Base-by-base conservation (phyloP, 768 basidiomycete species). In the Inosperma sp. region DNA sequence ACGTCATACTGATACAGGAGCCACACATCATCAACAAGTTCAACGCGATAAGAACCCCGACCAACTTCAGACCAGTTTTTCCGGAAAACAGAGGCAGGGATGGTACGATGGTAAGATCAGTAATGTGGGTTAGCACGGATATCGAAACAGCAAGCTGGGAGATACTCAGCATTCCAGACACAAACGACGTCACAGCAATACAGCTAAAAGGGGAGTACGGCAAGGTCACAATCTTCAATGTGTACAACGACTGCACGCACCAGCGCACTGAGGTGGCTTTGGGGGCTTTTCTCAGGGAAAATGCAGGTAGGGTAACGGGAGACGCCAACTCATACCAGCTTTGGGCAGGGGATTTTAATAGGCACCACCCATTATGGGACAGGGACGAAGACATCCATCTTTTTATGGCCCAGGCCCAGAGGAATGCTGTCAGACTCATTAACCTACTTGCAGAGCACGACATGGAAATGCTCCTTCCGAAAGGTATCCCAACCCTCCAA, bases 391-490 rank as follows among this genome's bases (percentile, higher is more conserved):
- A 68, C 49, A 42, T 47, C 10, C 64, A 65, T 44, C 67, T 78
- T 0, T 69, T 75, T 56, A 73, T 66, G 0, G 16, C 10, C 0
- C 14, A 44, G 1, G 59, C 63, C 16, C 41, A 72, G 0, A 39
- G 56, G 1, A 50, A 46, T 0, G 64, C 68, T 0, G 53, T 66
- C 12, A 47, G 21, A 0, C 62, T 76, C 0, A 56, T 75, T 0
- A 46, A 64, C 6, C 19, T 68, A 3, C 8, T 70, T 0, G 52
- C 52, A 0, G 55, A 57, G 0, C 49, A 64, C 49, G 54, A 60
- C 1, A 62, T 80, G 58, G 2, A 46, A 0, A 71, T 72, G 70
- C 46, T 60, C 0, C 65, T 80, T 0, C 70, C 66, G 0, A 52
- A 59, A 7, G 60, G 59, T 0, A 59, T 60, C 0, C 73, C 72